A percentile compares a stretch with the other conserved stretches of the same genome.
Evolutionary conservation across 768 basidiomycete genomes (phyloP).

Genomic region (Scleroderma bovista): DNA sequence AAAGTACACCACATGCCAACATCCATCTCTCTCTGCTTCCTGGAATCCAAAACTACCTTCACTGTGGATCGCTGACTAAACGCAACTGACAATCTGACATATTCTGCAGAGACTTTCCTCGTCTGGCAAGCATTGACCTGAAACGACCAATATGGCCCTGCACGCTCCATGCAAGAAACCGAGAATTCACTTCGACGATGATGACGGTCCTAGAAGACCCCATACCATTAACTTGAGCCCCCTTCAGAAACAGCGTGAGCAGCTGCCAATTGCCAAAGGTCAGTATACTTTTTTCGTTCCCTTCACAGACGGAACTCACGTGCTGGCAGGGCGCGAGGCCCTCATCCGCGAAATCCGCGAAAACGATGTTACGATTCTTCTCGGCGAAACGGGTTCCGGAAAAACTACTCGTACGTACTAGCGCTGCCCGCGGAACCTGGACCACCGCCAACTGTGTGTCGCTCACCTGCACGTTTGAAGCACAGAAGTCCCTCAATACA

Average conservation of each 20-base stretch:
- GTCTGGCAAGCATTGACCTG: background rate
- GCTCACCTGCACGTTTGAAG: constrained; percentile 24
- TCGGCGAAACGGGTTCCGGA: constrained; percentile 97
- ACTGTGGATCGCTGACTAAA: background rate
- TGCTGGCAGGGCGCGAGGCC: constrained; percentile 58
- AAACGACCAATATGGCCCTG: constrained; percentile 12
- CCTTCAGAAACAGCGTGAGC: constrained; percentile 59
- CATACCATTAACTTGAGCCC: constrained; percentile 4
- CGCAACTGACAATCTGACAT: background rate
- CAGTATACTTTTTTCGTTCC: constrained; percentile 12
- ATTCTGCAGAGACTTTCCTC: too few species aligned
- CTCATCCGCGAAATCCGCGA: constrained; percentile 66
- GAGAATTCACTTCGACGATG: constrained; percentile 16
- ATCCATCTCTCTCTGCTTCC: background rate
- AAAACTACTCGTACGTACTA: constrained; percentile 91
- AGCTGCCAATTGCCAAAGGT: constrained; percentile 81
- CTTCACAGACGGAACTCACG: background rate
- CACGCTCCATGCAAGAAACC: constrained; percentile 23
- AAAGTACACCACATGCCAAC: background rate
- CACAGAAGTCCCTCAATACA: constrained; percentile 93
- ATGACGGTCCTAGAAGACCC: constrained; percentile 12
- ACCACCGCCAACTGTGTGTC: constrained; percentile 1
- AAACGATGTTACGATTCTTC: constrained; percentile 81
- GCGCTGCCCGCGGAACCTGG: background rate
- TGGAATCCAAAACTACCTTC: background rate